These are phyloP conservation scores for Tarenaya hassleriana DNA, from an alignment of 345 rosid genomes.

Conservation along the genomic window DNA sequence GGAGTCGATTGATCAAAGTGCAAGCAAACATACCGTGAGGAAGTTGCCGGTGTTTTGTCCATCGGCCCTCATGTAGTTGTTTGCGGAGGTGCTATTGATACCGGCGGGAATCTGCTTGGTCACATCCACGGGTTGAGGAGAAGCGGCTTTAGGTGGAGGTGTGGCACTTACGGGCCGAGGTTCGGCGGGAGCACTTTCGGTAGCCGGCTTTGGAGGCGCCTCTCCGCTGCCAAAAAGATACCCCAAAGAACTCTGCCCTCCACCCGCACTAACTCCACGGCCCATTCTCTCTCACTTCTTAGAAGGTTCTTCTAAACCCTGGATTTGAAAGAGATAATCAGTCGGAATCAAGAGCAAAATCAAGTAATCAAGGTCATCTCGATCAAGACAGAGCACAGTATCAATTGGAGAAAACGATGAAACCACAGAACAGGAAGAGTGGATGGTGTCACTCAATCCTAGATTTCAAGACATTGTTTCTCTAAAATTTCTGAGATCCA, in stretches of 20 bases:
- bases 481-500: background rate
- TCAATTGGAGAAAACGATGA: background rate
- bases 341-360: background rate
- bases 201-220: constrained; percentile 45
- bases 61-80: constrained; percentile 63
- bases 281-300: constrained; percentile 42
- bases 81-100: constrained; percentile 45
- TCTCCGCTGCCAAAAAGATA: constrained; percentile 74
- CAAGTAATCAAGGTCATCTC: too few species aligned
- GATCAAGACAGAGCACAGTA: too few species aligned
- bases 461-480: background rate
- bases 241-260: constrained; percentile 85
- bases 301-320: background rate
- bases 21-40: constrained; percentile 43
- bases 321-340: background rate
- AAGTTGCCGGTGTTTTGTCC: constrained; percentile 80
- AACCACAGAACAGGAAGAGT: background rate
- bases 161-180: constrained; percentile 28
- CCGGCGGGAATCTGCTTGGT: constrained; percentile 60
- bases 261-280: constrained; percentile 78
- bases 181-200: constrained; percentile 27
- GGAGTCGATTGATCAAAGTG: background rate
- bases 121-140: constrained; percentile 31
- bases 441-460: background rate
- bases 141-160: constrained; percentile 22